Base-by-base conservation (phyloP, 768 basidiomycete species). In the Suillus weaverae region DNA sequence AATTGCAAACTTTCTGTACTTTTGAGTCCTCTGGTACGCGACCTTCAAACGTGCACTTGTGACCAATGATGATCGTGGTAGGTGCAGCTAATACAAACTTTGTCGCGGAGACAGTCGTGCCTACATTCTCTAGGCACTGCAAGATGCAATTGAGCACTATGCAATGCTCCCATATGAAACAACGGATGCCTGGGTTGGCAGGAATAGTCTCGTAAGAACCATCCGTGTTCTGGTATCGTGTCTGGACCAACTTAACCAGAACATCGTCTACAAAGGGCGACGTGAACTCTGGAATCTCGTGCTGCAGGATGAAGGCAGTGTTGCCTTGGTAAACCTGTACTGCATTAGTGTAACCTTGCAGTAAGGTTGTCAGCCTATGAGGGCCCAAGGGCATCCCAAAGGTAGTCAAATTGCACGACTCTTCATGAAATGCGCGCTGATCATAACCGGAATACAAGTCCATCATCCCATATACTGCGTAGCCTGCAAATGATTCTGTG, bases 331-430 rank as follows among this genome's bases (percentile, higher is more conserved):
- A 79, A 2, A 82, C 79, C 0, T 75, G 76, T 0, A 78, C 73
- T 0, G 75, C 77, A 22, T 83, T 82, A 0, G 81, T 81, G 46
- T 71, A 80, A 0, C 81, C 83, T 79, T 80, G 81, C 0, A 81
- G 80, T 0, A 26, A 83, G 0, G 72, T 69, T 2, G 72, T 72
- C 0, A 82, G 70, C 0, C 74, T 66, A 0, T 79, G 61, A 0
- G 74, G 66, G 2, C 80, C 78, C 3, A 79, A 70, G 0, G 78
- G 80, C 0, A 76, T 79, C 61, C 78, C 74, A 67, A 83, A 84
- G 0, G 78, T 80, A 0, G 81, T 84, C 11, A 79, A 66, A 38
- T 83, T 78, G 11, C 74, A 51, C 0, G 75, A 81, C 7, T 66
- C 64, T 22, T 69, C 67, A 18, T 71, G 66, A 0, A 81, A 63